Evolutionary conservation across 1,139 yeast species (phyloP).

Genomic region (Candida gigantensis): DNA sequence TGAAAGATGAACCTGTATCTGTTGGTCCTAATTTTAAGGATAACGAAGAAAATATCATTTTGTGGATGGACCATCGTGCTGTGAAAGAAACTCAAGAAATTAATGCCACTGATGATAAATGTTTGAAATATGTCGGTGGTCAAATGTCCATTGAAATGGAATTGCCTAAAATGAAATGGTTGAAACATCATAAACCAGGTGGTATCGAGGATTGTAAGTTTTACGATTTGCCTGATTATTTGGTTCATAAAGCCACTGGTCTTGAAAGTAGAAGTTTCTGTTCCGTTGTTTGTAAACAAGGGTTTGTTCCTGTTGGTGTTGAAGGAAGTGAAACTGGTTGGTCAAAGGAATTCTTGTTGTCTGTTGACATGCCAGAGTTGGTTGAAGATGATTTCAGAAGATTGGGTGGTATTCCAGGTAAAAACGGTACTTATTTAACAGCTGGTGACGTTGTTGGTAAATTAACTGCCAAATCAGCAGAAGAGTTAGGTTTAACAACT

Average conservation of each 20-base stretch:
- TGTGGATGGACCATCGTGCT: conserved; percentile 99
- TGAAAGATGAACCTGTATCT: conserved; percentile 68
- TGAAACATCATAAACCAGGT: conserved; percentile 78
- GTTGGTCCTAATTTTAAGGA: conserved; percentile 91
- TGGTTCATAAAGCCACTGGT: conserved; percentile 89
- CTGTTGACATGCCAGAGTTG: conserved; percentile 74
- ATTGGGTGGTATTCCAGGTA: conserved; percentile 80
- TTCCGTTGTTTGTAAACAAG: conserved; percentile 94
- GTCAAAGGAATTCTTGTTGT: conserved; percentile 73
- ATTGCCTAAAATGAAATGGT: conserved; percentile 94
- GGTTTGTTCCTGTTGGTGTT: conserved; percentile 88
- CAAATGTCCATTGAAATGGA: conserved; percentile 98
- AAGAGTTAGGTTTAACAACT: conserved; percentile 77
- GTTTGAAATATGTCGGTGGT: conserved; percentile 92
- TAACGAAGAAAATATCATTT: conserved; percentile 72
- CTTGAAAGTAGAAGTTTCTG: conserved; percentile 83
- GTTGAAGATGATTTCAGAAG: conserved; percentile 72
- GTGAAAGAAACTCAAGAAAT: conserved; percentile 79
- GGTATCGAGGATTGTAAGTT: conserved; percentile 73
- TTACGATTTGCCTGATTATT: conserved; percentile 87
- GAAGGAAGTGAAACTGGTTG: conserved; percentile 86
- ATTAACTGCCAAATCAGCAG: conserved; percentile 67
- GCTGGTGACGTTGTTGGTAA: conserved; percentile 91
- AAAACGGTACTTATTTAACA: conserved; percentile 69
- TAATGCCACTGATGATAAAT: conserved; percentile 75